Base-by-base conservation (phyloP, 352 stramenopile species). In the Pythium apleroticum region DNA sequence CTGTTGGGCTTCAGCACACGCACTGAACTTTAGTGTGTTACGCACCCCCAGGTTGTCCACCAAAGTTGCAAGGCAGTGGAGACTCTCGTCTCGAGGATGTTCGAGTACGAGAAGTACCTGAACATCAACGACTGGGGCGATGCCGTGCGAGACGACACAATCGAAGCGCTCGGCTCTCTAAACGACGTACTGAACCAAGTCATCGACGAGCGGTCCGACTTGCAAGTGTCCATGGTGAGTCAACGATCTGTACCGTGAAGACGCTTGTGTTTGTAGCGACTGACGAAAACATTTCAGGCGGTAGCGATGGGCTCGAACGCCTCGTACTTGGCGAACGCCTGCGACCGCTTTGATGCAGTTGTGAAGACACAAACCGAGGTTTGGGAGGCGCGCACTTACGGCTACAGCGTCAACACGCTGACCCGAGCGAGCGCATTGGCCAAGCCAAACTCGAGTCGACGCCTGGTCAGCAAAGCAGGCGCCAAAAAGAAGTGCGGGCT, bases 71-170 rank as follows among this genome's bases (percentile, higher is more conserved):
- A 65, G n/a, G 73, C 66, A n/a, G 73, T 93, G 25, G 78, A 90
- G 45, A 59, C 63, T 14, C 65, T 93, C 12, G 74, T 91, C 4
- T 65, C 81, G n/a, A 89, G 80, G 69, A 90, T 93, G 82, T 91
- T 89, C 41, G 82, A 91, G 59, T 93, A 91, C 43, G 85, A 91
- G 56, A 67, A 68, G 17, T 86, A 84, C 58, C 65, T 93, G 10
- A 90, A 90, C 63, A 93, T 93, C 43, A 81, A 87, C 57, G 81
- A 89, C 52, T 93, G 85, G 85, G 82, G 81, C 7, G 84, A 91
- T 25, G 78, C 75, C 45, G 85, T 93, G 46, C 78, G 82, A 30
- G 80, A 88, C 60, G 85, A 93, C 52, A 88, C 80, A 19, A 91
- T 91, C 43, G 82, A 93, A 71, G 81, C 80, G 2, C 73, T 93